phyloP scores from a whole-genome alignment of 768 basidiomycete species.

The Coprinopsis marcescibilis region DNA sequence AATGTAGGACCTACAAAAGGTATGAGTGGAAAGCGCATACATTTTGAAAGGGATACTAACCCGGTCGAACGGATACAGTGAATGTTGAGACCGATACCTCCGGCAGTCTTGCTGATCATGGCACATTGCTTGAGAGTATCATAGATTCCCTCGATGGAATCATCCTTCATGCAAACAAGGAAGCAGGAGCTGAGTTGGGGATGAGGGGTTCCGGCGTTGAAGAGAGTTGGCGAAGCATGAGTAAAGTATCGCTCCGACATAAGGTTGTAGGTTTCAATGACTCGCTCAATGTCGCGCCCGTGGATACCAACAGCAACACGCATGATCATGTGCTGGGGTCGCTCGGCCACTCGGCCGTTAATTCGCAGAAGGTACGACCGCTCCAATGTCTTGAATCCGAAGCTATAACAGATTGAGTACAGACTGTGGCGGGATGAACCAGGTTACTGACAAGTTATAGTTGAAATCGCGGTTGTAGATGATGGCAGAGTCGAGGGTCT shows the following conservation, averaged over 20 bases:
- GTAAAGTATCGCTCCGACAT: slow-evolving; percentile 99
- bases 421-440: neutral
- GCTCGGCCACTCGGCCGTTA: slow-evolving; percentile 91
- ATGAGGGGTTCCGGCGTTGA: slow-evolving; percentile 95
- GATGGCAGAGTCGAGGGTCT: slow-evolving; percentile 84
- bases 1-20: slow-evolving; percentile 76
- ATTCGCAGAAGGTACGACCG: slow-evolving; percentile 94
- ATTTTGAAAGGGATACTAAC: slow-evolving; percentile 37
- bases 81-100: slow-evolving; percentile 94
- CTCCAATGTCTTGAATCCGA: slow-evolving; percentile 99
- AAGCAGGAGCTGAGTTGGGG: slow-evolving; percentile 97
- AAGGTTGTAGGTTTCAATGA: slow-evolving; percentile 87
- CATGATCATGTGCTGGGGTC: slow-evolving; percentile 99
- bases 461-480: slow-evolving; percentile 98
- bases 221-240: slow-evolving; percentile 94
- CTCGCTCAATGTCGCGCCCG: slow-evolving; percentile 81
- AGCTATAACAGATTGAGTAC: slow-evolving; percentile 40
- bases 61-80: slow-evolving; percentile 96
- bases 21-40: neutral
- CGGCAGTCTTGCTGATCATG: slow-evolving; percentile 99
- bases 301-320: slow-evolving; percentile 98
- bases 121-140: slow-evolving; percentile 98
- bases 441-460: slow-evolving; percentile 76
- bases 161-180: slow-evolving; percentile 97
- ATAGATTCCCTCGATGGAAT: slow-evolving; percentile 98